Evolutionary conservation across 192 early-diverging fungal species (phyloP).

Genomic region (Chytriomyces sp.): DNA sequence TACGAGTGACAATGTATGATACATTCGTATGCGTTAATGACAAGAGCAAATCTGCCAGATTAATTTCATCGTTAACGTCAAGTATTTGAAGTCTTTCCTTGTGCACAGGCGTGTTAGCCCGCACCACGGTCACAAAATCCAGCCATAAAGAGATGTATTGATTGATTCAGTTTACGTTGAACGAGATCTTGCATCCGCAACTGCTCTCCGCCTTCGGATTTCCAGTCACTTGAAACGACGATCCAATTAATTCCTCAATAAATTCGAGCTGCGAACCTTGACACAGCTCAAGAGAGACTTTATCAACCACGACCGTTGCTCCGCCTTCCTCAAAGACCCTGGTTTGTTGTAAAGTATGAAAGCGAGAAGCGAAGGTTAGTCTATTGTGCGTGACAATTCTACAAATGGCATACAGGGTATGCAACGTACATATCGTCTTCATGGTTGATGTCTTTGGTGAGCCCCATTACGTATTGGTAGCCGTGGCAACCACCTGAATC

Average conservation of each 20-base stretch:
- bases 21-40: no score
- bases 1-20: no score
- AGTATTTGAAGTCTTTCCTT: no score
- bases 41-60: no score
- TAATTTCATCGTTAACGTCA: no score
- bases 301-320: constrained; percentile 48
- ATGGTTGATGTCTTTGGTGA: constrained; percentile 39
- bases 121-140: no score
- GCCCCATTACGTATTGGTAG: constrained; percentile 58
- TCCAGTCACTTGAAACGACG: constrained; percentile 53
- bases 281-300: constrained; percentile 44
- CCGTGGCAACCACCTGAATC: constrained; percentile 63
- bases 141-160: no score
- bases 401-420: neutral
- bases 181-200: constrained; percentile 54
- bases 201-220: constrained; percentile 56
- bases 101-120: no score
- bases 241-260: constrained; percentile 59
- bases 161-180: constrained; percentile 43
- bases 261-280: constrained; percentile 51
- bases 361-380: neutral
- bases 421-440: constrained; percentile 46
- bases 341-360: constrained; percentile 31
- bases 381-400: no score
- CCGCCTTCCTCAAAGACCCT: constrained; percentile 48